Evolutionary conservation across 225 moss, liverwort and hornwort species (phyloP).

Genomic region (Marchantia polymorpha): DNA sequence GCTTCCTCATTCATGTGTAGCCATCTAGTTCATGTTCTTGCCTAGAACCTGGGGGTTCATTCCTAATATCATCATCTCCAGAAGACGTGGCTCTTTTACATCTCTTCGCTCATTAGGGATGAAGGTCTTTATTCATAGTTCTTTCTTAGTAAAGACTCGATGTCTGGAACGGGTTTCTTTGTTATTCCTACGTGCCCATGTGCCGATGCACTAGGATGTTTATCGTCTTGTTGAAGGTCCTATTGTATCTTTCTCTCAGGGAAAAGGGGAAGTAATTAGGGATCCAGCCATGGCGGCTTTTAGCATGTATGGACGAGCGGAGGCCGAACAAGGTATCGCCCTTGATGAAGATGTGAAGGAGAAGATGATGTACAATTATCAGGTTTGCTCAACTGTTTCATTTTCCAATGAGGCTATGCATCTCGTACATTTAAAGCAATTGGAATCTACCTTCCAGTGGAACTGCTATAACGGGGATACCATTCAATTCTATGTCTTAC

Average conservation of each 20-base stretch:
- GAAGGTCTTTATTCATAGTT: not conserved
- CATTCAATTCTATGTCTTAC: not conserved
- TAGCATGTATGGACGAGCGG: slow-evolving; percentile 64
- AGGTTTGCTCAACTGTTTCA: slow-evolving; percentile 34
- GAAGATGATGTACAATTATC: slow-evolving; percentile 60
- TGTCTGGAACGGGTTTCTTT: not conserved
- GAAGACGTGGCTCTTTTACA: too few species aligned
- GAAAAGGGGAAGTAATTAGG: slow-evolving; percentile 43
- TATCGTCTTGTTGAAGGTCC: not conserved
- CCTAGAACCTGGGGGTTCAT: too few species aligned
- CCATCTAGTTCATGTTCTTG: too few species aligned
- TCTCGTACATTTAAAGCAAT: too few species aligned
- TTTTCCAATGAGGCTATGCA: not conserved
- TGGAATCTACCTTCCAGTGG: too few species aligned
- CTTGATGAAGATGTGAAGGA: slow-evolving; percentile 69
- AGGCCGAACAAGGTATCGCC: slow-evolving; percentile 53
- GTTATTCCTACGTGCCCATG: not conserved
- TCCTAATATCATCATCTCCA: too few species aligned
- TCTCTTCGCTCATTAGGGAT: too few species aligned
- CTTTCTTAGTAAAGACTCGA: not conserved
- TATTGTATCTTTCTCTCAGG: slow-evolving; percentile 38
- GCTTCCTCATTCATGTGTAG: too few species aligned
- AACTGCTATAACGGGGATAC: not conserved
- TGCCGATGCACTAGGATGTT: not conserved
- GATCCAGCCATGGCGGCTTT: slow-evolving; percentile 60